Evolutionary conservation across 345 rosid species (phyloP).

Genomic region (Pseudoturritis turrita): DNA sequence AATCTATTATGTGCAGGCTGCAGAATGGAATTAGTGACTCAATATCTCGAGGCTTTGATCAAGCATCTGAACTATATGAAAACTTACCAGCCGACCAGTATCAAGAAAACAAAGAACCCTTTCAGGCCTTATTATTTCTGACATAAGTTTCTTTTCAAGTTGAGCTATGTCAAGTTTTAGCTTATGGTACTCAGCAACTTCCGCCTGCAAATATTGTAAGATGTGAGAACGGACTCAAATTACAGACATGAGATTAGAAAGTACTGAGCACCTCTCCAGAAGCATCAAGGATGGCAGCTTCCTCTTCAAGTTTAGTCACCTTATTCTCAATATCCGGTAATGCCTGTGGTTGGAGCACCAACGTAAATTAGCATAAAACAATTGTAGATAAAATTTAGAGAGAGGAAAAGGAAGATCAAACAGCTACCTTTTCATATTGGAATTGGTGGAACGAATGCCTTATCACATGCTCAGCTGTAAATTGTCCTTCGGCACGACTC

Average conservation of each 20-base stretch:
- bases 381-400: not conserved
- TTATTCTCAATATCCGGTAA: slow-evolving; percentile 84
- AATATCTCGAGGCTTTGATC: not conserved
- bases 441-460: slow-evolving; percentile 95
- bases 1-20: not conserved
- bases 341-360: slow-evolving; percentile 43
- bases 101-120: slow-evolving; percentile 81
- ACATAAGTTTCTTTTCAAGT: slow-evolving; percentile 89
- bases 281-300: slow-evolving; percentile 82
- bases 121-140: slow-evolving; percentile 93
- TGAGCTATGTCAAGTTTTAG: slow-evolving; percentile 78
- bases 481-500: slow-evolving; percentile 99
- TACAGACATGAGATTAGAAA: slow-evolving; percentile 6
- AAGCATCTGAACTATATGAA: slow-evolving; percentile 20
- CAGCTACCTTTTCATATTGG: slow-evolving; percentile 88
- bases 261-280: slow-evolving; percentile 71
- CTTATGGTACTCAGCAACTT: slow-evolving; percentile 86
- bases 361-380: slow-evolving; percentile 8
- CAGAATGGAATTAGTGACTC: not conserved
- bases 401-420: slow-evolving; percentile 1
- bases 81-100: slow-evolving; percentile 90
- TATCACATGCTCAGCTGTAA: slow-evolving; percentile 95
- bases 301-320: slow-evolving; percentile 82
- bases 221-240: slow-evolving; percentile 17
- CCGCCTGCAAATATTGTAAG: slow-evolving; percentile 45